Percentiles rank a stretch among this genome's conserved stretches.
phyloP scores from a whole-genome alignment of 2,329 filamentous ascomycete genomes.

The Nannizzia gypsea region DNA sequence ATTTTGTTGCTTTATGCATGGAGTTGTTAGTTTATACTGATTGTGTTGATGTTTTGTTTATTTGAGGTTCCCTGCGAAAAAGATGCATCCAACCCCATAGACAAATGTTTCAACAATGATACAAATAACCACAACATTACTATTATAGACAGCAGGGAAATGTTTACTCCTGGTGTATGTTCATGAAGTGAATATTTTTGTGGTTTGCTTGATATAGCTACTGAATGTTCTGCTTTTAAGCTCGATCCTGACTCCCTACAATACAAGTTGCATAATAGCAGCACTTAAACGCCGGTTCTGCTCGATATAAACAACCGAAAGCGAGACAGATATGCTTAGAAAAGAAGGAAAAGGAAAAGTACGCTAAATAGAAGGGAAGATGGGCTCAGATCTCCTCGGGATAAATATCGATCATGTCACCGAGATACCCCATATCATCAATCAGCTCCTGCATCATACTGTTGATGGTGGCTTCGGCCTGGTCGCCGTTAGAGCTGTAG shows the following conservation, averaged over 20 bases:
- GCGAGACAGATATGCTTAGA: background rate
- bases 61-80: no score
- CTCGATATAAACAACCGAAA: background rate
- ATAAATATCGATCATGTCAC: constrained; percentile 30
- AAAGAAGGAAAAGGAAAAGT: background rate
- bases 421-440: constrained; percentile 42
- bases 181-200: background rate
- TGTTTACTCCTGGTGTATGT: no score
- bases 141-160: no score
- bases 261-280: background rate
- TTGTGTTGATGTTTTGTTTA: background rate
- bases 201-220: background rate
- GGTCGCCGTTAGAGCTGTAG: background rate
- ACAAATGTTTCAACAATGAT: no score
- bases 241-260: background rate
- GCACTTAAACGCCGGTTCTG: background rate
- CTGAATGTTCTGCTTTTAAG: background rate
- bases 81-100: no score
- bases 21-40: background rate
- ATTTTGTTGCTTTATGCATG: background rate
- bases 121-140: no score
- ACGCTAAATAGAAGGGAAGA: background rate
- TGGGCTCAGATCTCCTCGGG: background rate
- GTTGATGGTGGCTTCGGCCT: constrained; percentile 7
- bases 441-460: constrained; percentile 38